Evolutionary conservation across 1,284 basidiomycete genomes (phyloP), one percentile per base, ranked within the genome.

Genomic region (Trametes versicolor): DNA sequence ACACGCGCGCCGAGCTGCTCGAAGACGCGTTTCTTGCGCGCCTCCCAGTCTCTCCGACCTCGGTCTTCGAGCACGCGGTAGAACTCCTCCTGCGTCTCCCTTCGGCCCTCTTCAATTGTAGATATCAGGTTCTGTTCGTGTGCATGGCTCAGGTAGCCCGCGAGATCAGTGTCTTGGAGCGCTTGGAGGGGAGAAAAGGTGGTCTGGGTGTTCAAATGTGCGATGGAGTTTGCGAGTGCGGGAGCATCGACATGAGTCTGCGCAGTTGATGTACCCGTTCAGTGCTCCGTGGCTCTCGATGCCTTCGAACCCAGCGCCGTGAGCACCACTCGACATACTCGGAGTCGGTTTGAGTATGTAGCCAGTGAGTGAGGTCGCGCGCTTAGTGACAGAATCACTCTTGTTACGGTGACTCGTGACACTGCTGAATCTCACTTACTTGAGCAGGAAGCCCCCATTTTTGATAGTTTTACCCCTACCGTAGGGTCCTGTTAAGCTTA

Each of bases 71-170:
- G 80, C 45, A 90, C 87, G 39, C 86, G 85, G 73, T 96, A 95
- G 72, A 97, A 97, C 69, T 94, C 90, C 66, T 92, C 86, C 70
- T 96, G 90, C 0, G 96, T 97, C 70, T 95, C 90, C 65, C 90
- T 87, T 53, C 95, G 83, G 5, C 92, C 92, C 74, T 97, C 94
- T 76, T 98, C 96, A 64, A 98, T 97, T 2, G 95, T 94, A 4
- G 94, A 93, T 66, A 98, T 94, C 62, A 98, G 88, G 68, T 94
- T 95, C 77, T 97, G 96, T 77, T 98, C 96, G 74, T 97, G 95
- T 7, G 94, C 92, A 78, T 96, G 93, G 23, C 94, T 91, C 34
- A 97, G 85, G 76, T 93, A 97, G 37, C 94, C 93, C 39, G 91
- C 87, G 51, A 97, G 90, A 75, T 97, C 95, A 0, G 94, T 97